Percentiles rank a stretch among this genome's conserved stretches.
Conservation (phyloP, 116 monocot genomes). For the Iris pallida region DNA sequence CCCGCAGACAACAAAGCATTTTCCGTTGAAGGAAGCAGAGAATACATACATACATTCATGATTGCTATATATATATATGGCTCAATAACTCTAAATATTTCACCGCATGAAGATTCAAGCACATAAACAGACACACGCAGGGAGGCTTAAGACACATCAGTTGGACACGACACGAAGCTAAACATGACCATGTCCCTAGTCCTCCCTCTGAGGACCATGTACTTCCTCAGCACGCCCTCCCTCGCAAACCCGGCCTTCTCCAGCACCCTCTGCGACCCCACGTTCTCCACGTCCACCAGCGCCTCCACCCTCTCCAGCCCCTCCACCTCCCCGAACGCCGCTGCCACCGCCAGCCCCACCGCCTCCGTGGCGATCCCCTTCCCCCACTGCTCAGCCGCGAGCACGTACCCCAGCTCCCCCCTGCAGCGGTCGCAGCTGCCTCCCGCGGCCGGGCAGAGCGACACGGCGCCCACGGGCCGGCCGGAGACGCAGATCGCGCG, state of each 20-base stretch:
- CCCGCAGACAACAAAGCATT: too few relatives aligned
- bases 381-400: conserved; percentile 47
- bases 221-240: conserved; percentile 63
- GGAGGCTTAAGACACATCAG: too few relatives aligned
- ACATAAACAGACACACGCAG: too few relatives aligned
- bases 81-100: too few relatives aligned
- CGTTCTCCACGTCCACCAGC: conserved; percentile 53
- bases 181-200: conserved; percentile 44
- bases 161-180: conserved; percentile 27
- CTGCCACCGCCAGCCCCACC: conserved; percentile 25
- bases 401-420: conserved; percentile 42
- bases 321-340: conserved; percentile 32
- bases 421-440: conserved; percentile 19
- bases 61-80: too few relatives aligned
- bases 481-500: conserved; percentile 48
- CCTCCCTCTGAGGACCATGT: conserved; percentile 28
- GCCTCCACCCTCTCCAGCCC: conserved; percentile 69
- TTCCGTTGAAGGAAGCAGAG: too few relatives aligned
- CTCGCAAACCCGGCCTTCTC: conserved; percentile 61
- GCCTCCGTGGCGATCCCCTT: conserved; percentile 44
- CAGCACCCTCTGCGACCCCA: conserved; percentile 55
- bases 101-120: too few relatives aligned
- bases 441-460: conserved; percentile 9
- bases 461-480: conserved; percentile 38
- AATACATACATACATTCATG: too few relatives aligned